A percentile compares a stretch with the other conserved stretches of the same genome.
phyloP scores from a whole-genome alignment of 176 grass and related monocot species.

The Urochloa ruziziensis region DNA sequence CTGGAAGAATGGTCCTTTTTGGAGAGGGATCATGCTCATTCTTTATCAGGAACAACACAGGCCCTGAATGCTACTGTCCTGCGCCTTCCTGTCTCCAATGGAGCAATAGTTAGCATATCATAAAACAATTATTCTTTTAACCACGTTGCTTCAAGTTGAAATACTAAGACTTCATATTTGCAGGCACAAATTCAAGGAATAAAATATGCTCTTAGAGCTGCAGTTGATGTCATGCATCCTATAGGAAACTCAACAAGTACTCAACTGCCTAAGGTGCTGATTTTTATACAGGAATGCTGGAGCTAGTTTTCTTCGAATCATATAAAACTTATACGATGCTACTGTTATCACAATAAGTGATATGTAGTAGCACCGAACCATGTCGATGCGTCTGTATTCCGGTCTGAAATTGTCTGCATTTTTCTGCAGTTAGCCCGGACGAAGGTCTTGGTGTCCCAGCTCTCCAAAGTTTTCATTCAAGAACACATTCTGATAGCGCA shows the following conservation, averaged over 20 bases:
- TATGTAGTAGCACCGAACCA: neutral
- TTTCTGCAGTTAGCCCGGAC: slow-evolving; percentile 47
- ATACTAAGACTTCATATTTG: neutral
- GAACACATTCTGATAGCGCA: slow-evolving; percentile 51
- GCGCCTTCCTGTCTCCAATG: slow-evolving; percentile 54
- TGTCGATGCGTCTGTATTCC: neutral
- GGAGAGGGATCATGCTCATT: slow-evolving; percentile 49
- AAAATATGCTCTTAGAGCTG: slow-evolving; percentile 52
- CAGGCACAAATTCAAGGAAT: slow-evolving; percentile 60
- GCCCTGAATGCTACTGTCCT: slow-evolving; percentile 51
- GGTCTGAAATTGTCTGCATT: neutral
- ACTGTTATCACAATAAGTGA: neutral
- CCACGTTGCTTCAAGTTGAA: neutral
- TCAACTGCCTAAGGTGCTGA: slow-evolving; percentile 51
- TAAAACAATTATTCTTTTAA: neutral
- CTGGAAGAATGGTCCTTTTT: slow-evolving; percentile 64
- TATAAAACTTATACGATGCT: neutral
- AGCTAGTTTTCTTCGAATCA: neutral
- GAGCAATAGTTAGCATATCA: slow-evolving; percentile 48
- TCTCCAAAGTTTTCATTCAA: slow-evolving; percentile 44
- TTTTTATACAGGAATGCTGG: neutral
- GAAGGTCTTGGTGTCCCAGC: slow-evolving; percentile 43
- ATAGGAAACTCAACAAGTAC: slow-evolving; percentile 44
- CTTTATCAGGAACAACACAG: slow-evolving; percentile 52
- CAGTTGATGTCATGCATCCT: slow-evolving; percentile 66